phyloP scores from a whole-genome alignment of 495 filamentous ascomycete species.

The Daldinia childiae region DNA sequence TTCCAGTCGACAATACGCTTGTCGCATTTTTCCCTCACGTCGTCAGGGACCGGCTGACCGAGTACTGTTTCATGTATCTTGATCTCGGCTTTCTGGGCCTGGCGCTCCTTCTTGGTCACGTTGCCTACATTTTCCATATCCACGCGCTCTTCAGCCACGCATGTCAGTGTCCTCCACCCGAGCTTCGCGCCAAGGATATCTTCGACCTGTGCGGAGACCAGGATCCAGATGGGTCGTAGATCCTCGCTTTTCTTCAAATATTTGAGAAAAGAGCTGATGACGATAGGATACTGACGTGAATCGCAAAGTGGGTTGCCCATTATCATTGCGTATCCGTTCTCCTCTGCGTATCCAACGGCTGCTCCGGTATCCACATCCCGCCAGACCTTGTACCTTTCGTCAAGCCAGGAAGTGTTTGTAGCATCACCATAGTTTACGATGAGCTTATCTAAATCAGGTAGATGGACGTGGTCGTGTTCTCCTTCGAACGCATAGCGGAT shows the following conservation, averaged over 20 bases:
- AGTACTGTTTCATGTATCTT: slow-evolving; percentile 72
- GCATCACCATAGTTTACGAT: slow-evolving; percentile 91
- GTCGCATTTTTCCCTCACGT: slow-evolving; percentile 71
- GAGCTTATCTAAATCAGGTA: slow-evolving; percentile 79
- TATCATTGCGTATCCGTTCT: slow-evolving; percentile 76
- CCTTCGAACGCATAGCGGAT: slow-evolving; percentile 62
- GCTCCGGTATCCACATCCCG: slow-evolving; percentile 79
- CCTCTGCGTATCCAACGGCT: slow-evolving; percentile 78
- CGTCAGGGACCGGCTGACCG: slow-evolving; percentile 68
- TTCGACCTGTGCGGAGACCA: slow-evolving; percentile 74
- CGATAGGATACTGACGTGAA: slow-evolving; percentile 70
- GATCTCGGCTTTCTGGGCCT: slow-evolving; percentile 79
- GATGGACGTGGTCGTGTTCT: slow-evolving; percentile 57
- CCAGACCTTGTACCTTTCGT: slow-evolving; percentile 84
- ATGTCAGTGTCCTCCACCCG: slow-evolving; percentile 84
- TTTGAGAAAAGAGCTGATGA: slow-evolving; percentile 75
- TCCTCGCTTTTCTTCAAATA: slow-evolving; percentile 74
- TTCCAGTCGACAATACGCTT: slow-evolving; percentile 81
- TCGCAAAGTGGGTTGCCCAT: slow-evolving; percentile 87
- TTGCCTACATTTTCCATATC: slow-evolving; percentile 75
- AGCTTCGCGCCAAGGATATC: slow-evolving; percentile 77
- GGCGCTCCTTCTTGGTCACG: slow-evolving; percentile 67
- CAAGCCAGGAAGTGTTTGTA: slow-evolving; percentile 86
- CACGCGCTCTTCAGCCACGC: slow-evolving; percentile 84
- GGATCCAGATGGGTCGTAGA: slow-evolving; percentile 83